Percentiles rank a stretch among this genome's conserved stretches.
phyloP scores from a whole-genome alignment of 2,329 filamentous ascomycete genomes.

The Colletotrichum cuscutae region DNA sequence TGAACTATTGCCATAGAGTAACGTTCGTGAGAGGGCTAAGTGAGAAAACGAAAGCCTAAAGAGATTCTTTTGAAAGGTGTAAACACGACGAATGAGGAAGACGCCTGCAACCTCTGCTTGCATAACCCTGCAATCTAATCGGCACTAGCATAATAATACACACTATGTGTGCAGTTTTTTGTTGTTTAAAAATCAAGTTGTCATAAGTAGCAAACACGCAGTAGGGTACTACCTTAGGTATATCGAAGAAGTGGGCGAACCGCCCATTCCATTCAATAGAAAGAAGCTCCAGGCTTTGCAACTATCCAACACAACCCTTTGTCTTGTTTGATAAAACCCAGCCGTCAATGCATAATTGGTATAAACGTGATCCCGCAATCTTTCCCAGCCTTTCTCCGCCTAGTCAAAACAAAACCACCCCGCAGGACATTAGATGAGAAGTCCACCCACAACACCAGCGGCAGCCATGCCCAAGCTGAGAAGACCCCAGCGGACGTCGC shows the following conservation, averaged over 20 bases:
- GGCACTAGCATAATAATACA: too few species aligned
- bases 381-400: background rate
- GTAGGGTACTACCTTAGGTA: background rate
- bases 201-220: background rate
- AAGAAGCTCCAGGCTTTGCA: background rate
- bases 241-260: background rate
- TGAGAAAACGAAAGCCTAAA: too few species aligned
- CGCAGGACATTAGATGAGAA: conserved; percentile 16
- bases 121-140: too few species aligned
- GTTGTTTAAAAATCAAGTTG: background rate
- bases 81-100: too few species aligned
- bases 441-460: conserved; percentile 27
- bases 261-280: background rate
- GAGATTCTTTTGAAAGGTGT: too few species aligned
- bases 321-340: background rate
- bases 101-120: too few species aligned
- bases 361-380: background rate
- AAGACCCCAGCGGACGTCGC: conserved; percentile 29
- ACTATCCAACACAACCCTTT: too few species aligned
- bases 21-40: too few species aligned
- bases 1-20: too few species aligned
- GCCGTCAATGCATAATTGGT: background rate
- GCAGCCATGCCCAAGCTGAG: conserved; percentile 29
- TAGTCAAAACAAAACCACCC: background rate
- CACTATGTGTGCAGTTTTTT: too few species aligned